Evolutionary conservation across 352 stramenopile genomes (phyloP), one percentile per base, ranked within the genome.

Genomic region (Phytophthora pisi): DNA sequence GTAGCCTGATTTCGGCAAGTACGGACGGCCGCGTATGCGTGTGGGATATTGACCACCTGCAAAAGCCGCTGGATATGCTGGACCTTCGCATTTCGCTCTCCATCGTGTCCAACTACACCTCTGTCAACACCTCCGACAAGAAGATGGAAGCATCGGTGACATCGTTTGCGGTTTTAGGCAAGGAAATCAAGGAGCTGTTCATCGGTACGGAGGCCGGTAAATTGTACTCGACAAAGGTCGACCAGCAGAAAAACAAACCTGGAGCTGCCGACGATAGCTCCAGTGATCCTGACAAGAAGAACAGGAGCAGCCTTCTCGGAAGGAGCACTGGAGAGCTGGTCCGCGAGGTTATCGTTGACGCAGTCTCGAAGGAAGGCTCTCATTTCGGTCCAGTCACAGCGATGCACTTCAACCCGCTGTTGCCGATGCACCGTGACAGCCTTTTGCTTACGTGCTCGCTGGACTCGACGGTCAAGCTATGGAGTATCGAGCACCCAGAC

Each of bases 391-490:
- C 87, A 0, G 78, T 97, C 23, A 95, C 89, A 1, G 86, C 84
- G 2, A 92, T 96, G 84, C 86, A 97, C 57, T 88, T 94, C 38
- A 91, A 96, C 61, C 87, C 85, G 31, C 57, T 91, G 46, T 59
- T 95, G 5, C 82, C 82, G 4, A 74, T 80, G 26, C 86, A 93
- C 47, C 84, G 80, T 28, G 90, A 97, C 51, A 83, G 75, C 0
- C 68, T 97, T 18, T 66, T 97, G 61, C 74, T 97, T 10, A 96
- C 88, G 8, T 84, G 84, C 38, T 96, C 88, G 20, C 70, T 96
- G 36, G 90, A 97, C 67, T 97, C 89, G 57, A 95, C 82, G 2
- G 89, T 96, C 46, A 95, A 95, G 58, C 46, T 96, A 13, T 97
- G 90, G 90, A 96, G 88, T 68, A 88, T 79, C 0, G 86, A 95